Evolutionary conservation across 441 rosid genomes (phyloP), one percentile per base, ranked within the genome.

Genomic region (Theobroma grandiflorum): DNA sequence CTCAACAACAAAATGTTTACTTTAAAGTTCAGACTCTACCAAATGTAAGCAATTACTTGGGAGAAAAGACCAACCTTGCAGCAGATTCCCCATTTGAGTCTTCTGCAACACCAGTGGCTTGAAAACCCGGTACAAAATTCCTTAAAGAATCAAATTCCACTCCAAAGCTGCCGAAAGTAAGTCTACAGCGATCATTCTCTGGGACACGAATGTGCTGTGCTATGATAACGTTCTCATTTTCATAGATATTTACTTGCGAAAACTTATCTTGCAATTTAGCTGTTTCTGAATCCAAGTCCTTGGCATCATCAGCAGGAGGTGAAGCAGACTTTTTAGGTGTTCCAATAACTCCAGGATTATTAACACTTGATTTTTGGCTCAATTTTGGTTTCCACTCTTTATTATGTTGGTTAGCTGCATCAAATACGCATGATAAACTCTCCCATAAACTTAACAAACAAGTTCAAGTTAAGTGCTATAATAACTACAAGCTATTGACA

Each of bases 351-450:
- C 96, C 97, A 64, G 87, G 92, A 78, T 84, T 84, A 50, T 63
- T 78, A 70, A 72, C 85, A 80, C 45, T 83, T 22, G 91, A 78
- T 80, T 90, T 96, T 78, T 94, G 93, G 87, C 82, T 91, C 9
- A 91, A 81, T 85, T 94, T 94, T 75, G 98, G 98, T 85, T 92
- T 96, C 98, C 99, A 96, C 81, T 96, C 94, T 84, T 92, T 96
- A 63, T 88, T 88, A 73, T 89, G 97, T 58, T 88, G 91, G 33
- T 88, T 67, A 85, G 90, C 99, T 94, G 91, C 86, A 87, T 5
- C 31, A 66, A 75, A 82, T 66, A 26, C 31, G 43, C 50, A 61
- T 43, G 57, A 61, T 18, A 43, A 61, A 31, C 43, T 75, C 77
- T 18, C 67, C 2, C 31, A 61, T 26, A 61, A 58, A 62, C 59